Evolutionary conservation across 441 rosid genomes (phyloP), one percentile per base, ranked within the genome.

Genomic region (Gossypium davidsonii): DNA sequence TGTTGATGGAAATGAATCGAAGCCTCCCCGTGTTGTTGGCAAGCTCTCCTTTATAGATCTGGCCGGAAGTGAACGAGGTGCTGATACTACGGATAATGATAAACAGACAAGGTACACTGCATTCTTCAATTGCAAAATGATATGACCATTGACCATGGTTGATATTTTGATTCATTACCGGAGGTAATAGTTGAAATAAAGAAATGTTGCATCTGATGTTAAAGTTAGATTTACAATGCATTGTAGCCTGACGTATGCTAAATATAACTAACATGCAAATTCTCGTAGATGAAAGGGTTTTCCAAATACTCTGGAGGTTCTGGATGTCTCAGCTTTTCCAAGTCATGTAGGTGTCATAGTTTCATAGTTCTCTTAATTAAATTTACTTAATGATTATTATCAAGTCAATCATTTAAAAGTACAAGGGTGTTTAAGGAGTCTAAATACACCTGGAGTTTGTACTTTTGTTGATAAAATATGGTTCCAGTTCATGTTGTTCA

Each of bases 11-110:
- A 91, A 65, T 75, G 95, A 87, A 69, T 77, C 88, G 67, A 91
- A 91, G 87, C 95, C 90, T 73, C 89, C 94, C 10, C 92, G 91
- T 79, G 81, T 86, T 72, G 91, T 95, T 73, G 99, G 99, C 73
- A 95, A 95, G 87, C 95, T 95, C 52, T 95, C 98, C 53, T 95
- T 95, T 82, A 95, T 95, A 75, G 99, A 95, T 84, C 98, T 91
- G 70, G 98, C 98, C 55, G 99, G 99, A 79, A 95, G 99, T 85
- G 99, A 95, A 79, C 95, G 99, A 70, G 99, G 98, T 81, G 98
- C 99, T 15, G 98, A 95, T 82, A 95, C 99, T 65, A 95, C 98
- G 10, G 99, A 95, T 79, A 95, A 93, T 78, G 98, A 95, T 81
- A 92, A 91, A 73, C 97, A 88, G 79, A 96, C 99, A 14, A 93